Base-by-base conservation (phyloP, 768 basidiomycete genomes). In the Tricholomella constricta region DNA sequence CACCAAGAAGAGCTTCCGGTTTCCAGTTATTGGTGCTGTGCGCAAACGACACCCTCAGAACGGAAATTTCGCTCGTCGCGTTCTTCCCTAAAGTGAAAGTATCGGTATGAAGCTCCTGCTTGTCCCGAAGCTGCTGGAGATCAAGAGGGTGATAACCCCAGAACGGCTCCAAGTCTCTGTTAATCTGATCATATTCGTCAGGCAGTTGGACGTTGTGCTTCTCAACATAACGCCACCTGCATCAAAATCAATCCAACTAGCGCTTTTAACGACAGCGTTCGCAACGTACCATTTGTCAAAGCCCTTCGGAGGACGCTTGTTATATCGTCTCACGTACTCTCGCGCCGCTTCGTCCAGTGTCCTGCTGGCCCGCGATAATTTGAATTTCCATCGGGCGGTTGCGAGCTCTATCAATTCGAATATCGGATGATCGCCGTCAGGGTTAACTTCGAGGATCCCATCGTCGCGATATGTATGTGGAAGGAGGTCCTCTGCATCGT, bases 231-330 rank as follows among this genome's bases (percentile, higher is more conserved):
- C 65, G 57, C 79, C 80, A 81, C 77, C 78, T 73, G 31, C 20
- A 29, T 27, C 27, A 20, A 37, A 25, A 22, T 25, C 11, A 42
- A 26, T 25, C 43, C 22, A 35, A 36, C 29, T n/a, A 17, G 40
- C 20, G 17, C 11, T 23, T 6, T 15, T 23, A 22, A 19, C 22
- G 20, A 6, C n/a, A 35, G 42, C 22, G 12, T 10, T 11, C 9
- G 43, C 81, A 36, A 70, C 72, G 72, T 73, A 94, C 93, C 94
- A 96, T 27, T 79, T 72, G 64, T 93, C 92, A 56, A 97, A 98
- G 0, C 94, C 94, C 46, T 79, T 81, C 0, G 95, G 94, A 5
- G 94, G 95, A 43, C 82, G 72, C 37, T 89, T 79, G n/a, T 73
- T 76, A 70, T 94, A 94, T 51, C 92, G 76, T 51, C 79, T 73